Percentiles rank a stretch among this genome's conserved stretches.
These are phyloP conservation scores for Yamadazyma taylorii DNA, from an alignment of 1,139 yeast species.

Conservation along the genomic window DNA sequence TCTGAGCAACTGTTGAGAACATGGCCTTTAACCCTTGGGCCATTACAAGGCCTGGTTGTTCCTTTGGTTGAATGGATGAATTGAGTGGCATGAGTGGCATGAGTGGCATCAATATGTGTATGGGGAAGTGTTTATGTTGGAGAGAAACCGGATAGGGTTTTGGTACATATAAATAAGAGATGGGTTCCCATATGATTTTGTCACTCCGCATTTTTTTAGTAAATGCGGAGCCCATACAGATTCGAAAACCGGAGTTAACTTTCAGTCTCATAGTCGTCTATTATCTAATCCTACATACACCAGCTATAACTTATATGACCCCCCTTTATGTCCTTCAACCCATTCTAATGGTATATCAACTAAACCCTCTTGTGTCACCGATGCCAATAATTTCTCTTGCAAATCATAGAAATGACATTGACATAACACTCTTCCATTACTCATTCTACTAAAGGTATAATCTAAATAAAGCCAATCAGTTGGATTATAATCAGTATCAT, in stretches of 20 bases:
- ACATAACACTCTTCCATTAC: slow-evolving; percentile 41
- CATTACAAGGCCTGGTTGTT: slow-evolving; percentile 40
- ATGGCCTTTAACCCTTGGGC: slow-evolving; percentile 25
- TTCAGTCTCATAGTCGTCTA: too few species aligned
- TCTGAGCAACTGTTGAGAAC: slow-evolving; percentile 15
- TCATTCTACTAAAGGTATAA: slow-evolving; percentile 33
- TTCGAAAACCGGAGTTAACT: too few species aligned
- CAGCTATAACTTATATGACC: slow-evolving; percentile 12
- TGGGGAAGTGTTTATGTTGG: too few species aligned
- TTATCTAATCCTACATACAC: too few species aligned
- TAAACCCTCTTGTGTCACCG: slow-evolving; percentile 41
- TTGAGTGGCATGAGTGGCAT: too few species aligned
- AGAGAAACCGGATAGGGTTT: too few species aligned
- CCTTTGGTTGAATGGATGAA: too few species aligned
- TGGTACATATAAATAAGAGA: too few species aligned
- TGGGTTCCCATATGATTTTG: slow-evolving; percentile 7
- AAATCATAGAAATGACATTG: slow-evolving; percentile 32
- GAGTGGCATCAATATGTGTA: too few species aligned
- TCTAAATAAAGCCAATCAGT: slow-evolving; percentile 53
- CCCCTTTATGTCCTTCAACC: slow-evolving; percentile 18
- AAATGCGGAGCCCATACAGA: too few species aligned
- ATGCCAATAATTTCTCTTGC: slow-evolving; percentile 35
- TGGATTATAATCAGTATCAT: slow-evolving; percentile 52
- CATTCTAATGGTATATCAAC: slow-evolving; percentile 25
- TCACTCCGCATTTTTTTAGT: slow-evolving; percentile 9